Conservation (phyloP, 1,284 basidiomycete species). For the Meripilus lineatus region DNA sequence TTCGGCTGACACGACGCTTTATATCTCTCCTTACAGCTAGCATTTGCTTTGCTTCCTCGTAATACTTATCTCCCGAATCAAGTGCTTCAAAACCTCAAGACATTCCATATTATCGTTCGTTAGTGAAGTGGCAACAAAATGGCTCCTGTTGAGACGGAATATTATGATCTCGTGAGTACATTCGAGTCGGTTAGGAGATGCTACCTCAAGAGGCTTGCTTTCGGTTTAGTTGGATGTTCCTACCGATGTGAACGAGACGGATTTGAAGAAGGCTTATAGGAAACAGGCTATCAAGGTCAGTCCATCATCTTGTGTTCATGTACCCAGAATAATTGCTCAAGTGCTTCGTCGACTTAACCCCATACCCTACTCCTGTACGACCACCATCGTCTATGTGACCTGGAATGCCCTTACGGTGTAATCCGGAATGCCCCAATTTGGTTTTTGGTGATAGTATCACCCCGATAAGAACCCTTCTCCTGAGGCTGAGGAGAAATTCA, state of each 20-base stretch:
- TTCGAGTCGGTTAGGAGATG: not conserved
- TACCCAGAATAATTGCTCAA: no score
- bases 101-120: not conserved
- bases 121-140: constrained; percentile 27
- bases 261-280: constrained; percentile 94
- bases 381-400: no score
- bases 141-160: constrained; percentile 46
- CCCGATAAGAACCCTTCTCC: constrained; percentile 90
- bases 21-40: no score
- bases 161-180: constrained; percentile 40
- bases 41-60: no score
- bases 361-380: no score
- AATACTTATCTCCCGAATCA: no score
- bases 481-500: constrained; percentile 90
- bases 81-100: no score
- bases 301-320: no score
- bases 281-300: constrained; percentile 90
- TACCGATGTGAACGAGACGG: constrained; percentile 57
- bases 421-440: no score
- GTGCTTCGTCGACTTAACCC: no score
- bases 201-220: not conserved
- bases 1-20: no score
- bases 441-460: constrained; percentile 69
- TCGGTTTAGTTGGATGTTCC: constrained; percentile 39
- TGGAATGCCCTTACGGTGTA: no score